Conservation (phyloP, 371 early-diverging fungal genomes). For the Rhizopus microsporus region DNA sequence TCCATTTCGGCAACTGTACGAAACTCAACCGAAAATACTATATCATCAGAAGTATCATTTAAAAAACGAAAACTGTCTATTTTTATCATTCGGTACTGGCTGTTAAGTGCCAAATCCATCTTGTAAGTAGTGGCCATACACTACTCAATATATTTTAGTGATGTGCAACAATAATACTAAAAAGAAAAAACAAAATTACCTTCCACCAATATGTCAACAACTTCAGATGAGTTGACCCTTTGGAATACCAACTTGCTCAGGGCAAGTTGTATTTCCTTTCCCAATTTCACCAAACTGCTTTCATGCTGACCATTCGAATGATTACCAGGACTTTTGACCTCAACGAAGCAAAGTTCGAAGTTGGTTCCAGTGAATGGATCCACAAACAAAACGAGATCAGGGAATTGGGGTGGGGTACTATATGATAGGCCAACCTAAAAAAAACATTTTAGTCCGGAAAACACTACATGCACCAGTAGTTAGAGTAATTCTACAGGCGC, state of each 20-base stretch:
- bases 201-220: conserved; percentile 13
- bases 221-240: conserved; percentile 9
- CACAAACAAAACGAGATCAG: conserved; percentile 13
- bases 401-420: background rate
- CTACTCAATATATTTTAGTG: too few relatives aligned
- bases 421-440: conserved; percentile 7
- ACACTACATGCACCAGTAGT: too few relatives aligned
- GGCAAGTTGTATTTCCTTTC: conserved; percentile 14
- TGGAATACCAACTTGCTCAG: conserved; percentile 12
- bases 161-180: too few relatives aligned
- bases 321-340: conserved; percentile 19
- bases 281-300: conserved; percentile 10
- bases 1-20: too few relatives aligned
- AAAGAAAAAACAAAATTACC: conserved; percentile 4
- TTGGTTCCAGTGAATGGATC: conserved; percentile 9
- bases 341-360: conserved; percentile 16
- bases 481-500: too few relatives aligned
- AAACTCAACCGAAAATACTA: too few relatives aligned
- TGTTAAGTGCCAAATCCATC: too few relatives aligned
- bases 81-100: too few relatives aligned
- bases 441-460: too few relatives aligned
- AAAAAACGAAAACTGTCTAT: too few relatives aligned
- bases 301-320: conserved; percentile 6
- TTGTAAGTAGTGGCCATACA: too few relatives aligned
- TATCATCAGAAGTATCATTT: too few relatives aligned